These are phyloP conservation scores for Coffea humblotiana DNA, from an alignment of 305 asterid species.

Conservation along the genomic window DNA sequence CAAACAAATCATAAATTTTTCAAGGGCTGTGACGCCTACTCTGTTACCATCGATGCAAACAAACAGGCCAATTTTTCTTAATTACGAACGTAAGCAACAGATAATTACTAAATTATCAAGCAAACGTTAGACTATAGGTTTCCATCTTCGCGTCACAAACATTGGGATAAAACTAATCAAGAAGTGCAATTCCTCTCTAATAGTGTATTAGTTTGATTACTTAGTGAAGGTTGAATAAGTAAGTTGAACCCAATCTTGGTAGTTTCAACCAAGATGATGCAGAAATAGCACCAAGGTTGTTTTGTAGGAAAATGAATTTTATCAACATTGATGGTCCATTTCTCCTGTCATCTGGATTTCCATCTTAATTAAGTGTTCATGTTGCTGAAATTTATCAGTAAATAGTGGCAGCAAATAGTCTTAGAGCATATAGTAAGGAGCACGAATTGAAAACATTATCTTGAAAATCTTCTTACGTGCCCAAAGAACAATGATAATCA, in stretches of 20 bases:
- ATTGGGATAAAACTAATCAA: background rate
- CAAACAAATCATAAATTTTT: constrained; percentile 32
- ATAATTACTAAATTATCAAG: background rate
- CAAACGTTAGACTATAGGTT: too few species aligned
- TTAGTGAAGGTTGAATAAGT: constrained; percentile 4
- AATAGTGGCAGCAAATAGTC: constrained; percentile 16
- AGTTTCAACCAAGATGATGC: constrained; percentile 12
- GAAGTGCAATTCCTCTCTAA: background rate
- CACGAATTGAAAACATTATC: constrained; percentile 5
- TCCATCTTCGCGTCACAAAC: background rate
- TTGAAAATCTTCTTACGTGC: constrained; percentile 19
- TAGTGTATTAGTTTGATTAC: background rate
- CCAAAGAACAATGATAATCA: constrained; percentile 30
- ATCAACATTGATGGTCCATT: constrained; percentile 19
- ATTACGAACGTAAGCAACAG: background rate
- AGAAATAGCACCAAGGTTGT: constrained; percentile 7
- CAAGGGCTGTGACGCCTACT: constrained; percentile 29
- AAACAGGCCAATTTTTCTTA: constrained; percentile 20
- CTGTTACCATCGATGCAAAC: constrained; percentile 34
- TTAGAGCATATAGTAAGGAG: background rate
- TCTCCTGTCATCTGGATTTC: constrained; percentile 17
- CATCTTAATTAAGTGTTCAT: constrained; percentile 16
- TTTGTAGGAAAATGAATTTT: constrained; percentile 12
- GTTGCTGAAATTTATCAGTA: constrained; percentile 11
- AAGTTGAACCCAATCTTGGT: constrained; percentile 15